Evolutionary conservation across 2,329 filamentous ascomycete genomes (phyloP), one percentile per base, ranked within the genome.

Genomic region (Byssoonygena ceratinophila): DNA sequence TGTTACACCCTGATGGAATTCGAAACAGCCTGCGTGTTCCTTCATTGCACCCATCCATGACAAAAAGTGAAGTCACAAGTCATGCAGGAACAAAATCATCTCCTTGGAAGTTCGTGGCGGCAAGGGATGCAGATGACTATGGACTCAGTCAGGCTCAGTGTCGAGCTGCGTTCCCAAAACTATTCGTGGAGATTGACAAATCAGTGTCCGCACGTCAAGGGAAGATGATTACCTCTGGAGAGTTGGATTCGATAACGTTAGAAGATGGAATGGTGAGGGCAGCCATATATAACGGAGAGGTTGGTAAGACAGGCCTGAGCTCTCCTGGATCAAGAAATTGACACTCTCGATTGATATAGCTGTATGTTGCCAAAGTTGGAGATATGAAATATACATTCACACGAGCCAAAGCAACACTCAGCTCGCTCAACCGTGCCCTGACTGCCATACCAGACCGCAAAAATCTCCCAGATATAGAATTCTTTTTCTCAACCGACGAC

Each of bases 401-500:
- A 0, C 65, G 68, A 11, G 68, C 63, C 9, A 66, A 64, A 57
- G 72, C 72, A 1, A 74, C 72, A 0, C 63, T 77, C 1, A 68
- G 73, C 56, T 66, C 73, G 5, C 64, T 78, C 27, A 67, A 77
- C 54, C 73, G 75, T 29, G 73, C 75, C 7, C 64, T 78, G 12
- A 58, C 65, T 27, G 63, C 71, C 2, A 66, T 68, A 23, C 67
- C 72, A 4, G 59, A 66, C 36, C 62, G 64, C 12, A 58, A 67
- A 9, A 60, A 57, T 9, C 65, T 77, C 9, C 74, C 74, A 6
- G 72, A 72, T 47, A 70, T 76, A 48, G 74, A 77, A 57, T 76
- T 77, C 56, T 68, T 71, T 32, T 70, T 76, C 55, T 71, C 68
- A 14, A 64, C 71, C 1, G 71, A 76, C 52, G 74, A 77, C 57